Evolutionary conservation across 176 grass and related monocot species (phyloP).

Genomic region (Triticum urartu): DNA sequence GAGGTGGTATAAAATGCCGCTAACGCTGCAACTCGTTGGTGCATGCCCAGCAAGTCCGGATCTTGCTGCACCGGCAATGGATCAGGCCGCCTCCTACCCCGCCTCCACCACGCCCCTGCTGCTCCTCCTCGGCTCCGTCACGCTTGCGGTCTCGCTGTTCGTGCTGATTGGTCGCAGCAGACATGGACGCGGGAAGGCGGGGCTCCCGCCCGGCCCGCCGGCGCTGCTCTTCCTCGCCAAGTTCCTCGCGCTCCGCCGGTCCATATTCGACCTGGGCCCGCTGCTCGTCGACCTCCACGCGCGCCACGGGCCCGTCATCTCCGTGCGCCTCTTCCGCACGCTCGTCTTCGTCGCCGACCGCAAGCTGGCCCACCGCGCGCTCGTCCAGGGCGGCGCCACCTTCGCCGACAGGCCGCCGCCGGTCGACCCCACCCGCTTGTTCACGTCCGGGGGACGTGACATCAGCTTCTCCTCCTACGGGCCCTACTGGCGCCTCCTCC

Average conservation of each 20-base stretch:
- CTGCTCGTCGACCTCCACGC: conserved; percentile 26
- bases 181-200: background rate
- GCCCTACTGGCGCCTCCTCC: conserved; percentile 41
- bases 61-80: background rate
- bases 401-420: conserved; percentile 44
- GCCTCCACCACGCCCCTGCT: background rate
- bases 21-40: background rate
- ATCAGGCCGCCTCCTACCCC: background rate
- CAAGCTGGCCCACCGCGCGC: conserved; percentile 29
- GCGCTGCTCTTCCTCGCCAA: conserved; percentile 24
- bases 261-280: conserved; percentile 27
- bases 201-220: conserved; percentile 38
- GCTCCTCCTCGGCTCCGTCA: background rate
- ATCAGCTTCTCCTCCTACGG: conserved; percentile 41
- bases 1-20: background rate
- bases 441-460: conserved; percentile 29
- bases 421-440: background rate
- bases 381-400: conserved; percentile 40
- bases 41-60: background rate
- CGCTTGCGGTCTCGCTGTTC: background rate
- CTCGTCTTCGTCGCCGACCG: conserved; percentile 30
- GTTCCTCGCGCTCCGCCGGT: background rate
- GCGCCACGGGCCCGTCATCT: background rate
- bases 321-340: background rate
- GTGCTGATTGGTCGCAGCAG: background rate